Percentiles rank a stretch among this genome's conserved stretches.
Conservation (phyloP, 2,329 filamentous ascomycete species). For the Arthrobotrys entomopaga region DNA sequence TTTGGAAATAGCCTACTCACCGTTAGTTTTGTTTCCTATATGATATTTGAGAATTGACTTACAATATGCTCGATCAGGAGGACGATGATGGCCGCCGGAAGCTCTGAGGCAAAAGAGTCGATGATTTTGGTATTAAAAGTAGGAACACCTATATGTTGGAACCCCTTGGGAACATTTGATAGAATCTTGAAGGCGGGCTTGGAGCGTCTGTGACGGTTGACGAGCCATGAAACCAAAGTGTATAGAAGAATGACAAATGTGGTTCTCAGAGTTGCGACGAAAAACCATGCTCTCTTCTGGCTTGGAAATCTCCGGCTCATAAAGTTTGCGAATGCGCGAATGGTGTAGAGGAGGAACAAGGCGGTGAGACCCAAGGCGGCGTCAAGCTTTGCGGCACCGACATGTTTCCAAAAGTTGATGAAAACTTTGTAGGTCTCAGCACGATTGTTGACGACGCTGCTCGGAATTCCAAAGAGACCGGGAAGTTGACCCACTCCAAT, state of each 20-base stretch:
- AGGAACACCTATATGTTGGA: constrained; percentile 81
- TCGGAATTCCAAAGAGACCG: constrained; percentile 79
- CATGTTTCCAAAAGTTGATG: constrained; percentile 80
- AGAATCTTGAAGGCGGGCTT: constrained; percentile 79
- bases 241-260: constrained; percentile 92
- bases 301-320: constrained; percentile 75
- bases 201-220: constrained; percentile 74
- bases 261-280: constrained; percentile 87
- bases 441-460: constrained; percentile 72
- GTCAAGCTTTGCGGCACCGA: constrained; percentile 76
- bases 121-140: constrained; percentile 74
- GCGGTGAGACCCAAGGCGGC: constrained; percentile 89
- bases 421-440: constrained; percentile 83
- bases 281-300: constrained; percentile 82
- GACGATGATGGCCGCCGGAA: constrained; percentile 91
- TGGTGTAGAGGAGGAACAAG: constrained; percentile 78
- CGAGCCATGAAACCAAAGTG: constrained; percentile 87
- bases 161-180: constrained; percentile 81
- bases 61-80: constrained; percentile 93
- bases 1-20: constrained; percentile 77
- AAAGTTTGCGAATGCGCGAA: constrained; percentile 72
- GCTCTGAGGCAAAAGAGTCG: constrained; percentile 73
- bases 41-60: constrained; percentile 7
- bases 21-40: not conserved
- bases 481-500: constrained; percentile 87